A percentile compares a stretch with the other conserved stretches of the same genome.
phyloP scores from a whole-genome alignment of 2,329 filamentous ascomycete genomes.

The Macrophomina phaseolina region DNA sequence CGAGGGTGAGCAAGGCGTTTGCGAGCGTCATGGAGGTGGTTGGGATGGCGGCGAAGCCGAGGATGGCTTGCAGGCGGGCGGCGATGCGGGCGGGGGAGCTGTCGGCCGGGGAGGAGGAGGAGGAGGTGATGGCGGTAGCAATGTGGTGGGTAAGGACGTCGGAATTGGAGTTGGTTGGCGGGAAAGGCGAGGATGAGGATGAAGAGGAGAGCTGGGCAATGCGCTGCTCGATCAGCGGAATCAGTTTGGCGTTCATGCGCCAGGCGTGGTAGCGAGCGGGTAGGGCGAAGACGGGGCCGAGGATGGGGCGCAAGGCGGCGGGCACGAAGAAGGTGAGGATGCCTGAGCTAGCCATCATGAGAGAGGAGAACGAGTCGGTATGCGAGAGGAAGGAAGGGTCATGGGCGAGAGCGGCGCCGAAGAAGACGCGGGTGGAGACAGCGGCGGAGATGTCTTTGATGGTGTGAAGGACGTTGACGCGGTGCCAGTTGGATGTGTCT shows the following conservation, averaged over 20 bases:
- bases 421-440: constrained; percentile 16
- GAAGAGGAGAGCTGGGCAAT: neutral
- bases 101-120: neutral
- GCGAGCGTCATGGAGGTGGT: constrained; percentile 27
- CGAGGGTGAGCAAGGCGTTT: constrained; percentile 14
- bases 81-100: constrained; percentile 9
- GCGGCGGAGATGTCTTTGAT: neutral
- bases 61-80: constrained; percentile 27
- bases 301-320: constrained; percentile 3
- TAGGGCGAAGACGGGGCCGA: constrained; percentile 19
- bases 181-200: neutral
- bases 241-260: constrained; percentile 19
- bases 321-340: constrained; percentile 11
- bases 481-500: constrained; percentile 3
- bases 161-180: neutral
- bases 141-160: constrained; percentile 18
- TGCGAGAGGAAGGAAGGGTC: neutral
- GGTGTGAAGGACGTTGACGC: constrained; percentile 9
- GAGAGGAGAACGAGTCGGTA: neutral
- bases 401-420: neutral
- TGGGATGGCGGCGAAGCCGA: constrained; percentile 36
- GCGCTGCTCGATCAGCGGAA: constrained; percentile 20
- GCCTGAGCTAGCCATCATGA: neutral
- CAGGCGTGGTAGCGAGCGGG: constrained; percentile 19
- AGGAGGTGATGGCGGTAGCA: constrained; percentile 7